Percentiles rank a stretch among this genome's conserved stretches.
Evolutionary conservation across 1,139 yeast genomes (phyloP).

Genomic region (Geotrichum restrictum): DNA sequence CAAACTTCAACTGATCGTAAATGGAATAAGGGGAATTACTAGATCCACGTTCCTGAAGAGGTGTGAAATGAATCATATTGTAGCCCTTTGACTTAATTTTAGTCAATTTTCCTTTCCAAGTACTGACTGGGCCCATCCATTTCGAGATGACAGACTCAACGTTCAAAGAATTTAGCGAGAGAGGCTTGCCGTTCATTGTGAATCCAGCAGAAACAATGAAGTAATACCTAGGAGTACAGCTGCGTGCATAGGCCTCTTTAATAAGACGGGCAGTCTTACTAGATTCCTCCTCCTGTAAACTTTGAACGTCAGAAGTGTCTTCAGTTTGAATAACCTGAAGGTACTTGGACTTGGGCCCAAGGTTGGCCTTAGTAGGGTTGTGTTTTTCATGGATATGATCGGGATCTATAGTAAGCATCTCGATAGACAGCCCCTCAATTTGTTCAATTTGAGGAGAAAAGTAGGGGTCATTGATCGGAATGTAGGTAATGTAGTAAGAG

Average conservation of each 20-base stretch:
- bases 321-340: slow-evolving; percentile 4
- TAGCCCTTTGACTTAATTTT: slow-evolving; percentile 71
- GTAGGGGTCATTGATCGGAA: slow-evolving; percentile 29
- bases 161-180: slow-evolving; percentile 77
- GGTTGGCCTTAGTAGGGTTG: neutral
- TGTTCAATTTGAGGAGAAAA: slow-evolving; percentile 10
- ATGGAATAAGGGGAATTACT: slow-evolving; percentile 92
- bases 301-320: slow-evolving; percentile 16
- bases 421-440: neutral
- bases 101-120: slow-evolving; percentile 66
- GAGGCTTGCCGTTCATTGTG: slow-evolving; percentile 49
- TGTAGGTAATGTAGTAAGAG: slow-evolving; percentile 45
- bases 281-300: slow-evolving; percentile 16
- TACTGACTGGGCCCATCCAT: slow-evolving; percentile 68
- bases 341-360: slow-evolving; percentile 2
- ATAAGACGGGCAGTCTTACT: slow-evolving; percentile 13
- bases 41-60: slow-evolving; percentile 81
- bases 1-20: slow-evolving; percentile 77
- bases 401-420: neutral
- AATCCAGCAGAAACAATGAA: slow-evolving; percentile 82
- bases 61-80: slow-evolving; percentile 95
- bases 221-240: slow-evolving; percentile 54
- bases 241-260: slow-evolving; percentile 14
- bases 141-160: slow-evolving; percentile 85
- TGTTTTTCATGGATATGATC: neutral